phyloP scores from a whole-genome alignment of 352 stramenopile species.

The Globisporangium heterothallicum region DNA sequence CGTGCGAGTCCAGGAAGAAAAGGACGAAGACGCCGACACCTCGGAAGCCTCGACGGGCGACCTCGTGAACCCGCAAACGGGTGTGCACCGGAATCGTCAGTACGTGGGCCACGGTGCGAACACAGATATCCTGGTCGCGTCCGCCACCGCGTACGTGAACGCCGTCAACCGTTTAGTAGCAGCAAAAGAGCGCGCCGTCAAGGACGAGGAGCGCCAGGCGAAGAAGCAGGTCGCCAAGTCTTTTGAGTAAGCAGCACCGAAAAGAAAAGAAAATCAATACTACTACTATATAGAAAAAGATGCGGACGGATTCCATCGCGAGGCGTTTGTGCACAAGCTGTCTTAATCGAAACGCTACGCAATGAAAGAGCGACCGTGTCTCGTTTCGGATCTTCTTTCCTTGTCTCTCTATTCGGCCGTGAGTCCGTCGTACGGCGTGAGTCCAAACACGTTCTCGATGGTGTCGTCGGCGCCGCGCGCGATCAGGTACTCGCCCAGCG shows the following conservation, averaged over 20 bases:
- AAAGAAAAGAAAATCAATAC: too few relatives aligned
- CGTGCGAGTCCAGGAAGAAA: conserved; percentile 73
- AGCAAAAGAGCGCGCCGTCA: conserved; percentile 42
- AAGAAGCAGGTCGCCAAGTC: conserved; percentile 18
- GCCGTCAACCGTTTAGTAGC: conserved; percentile 83
- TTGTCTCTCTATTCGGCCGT: conserved; percentile 34
- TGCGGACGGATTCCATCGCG: too few relatives aligned
- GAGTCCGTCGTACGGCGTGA: conserved; percentile 92
- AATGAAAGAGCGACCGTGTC: too few relatives aligned
- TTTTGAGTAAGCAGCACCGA: conserved; percentile 24
- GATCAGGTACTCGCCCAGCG: conserved; percentile 91
- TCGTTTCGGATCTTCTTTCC: not conserved
- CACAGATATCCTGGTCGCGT: conserved; percentile 87
- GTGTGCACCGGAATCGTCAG: conserved; percentile 68
- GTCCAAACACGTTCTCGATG: conserved; percentile 90
- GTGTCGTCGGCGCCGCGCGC: conserved; percentile 90
- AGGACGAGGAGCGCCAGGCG: conserved; percentile 14
- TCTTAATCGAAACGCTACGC: too few relatives aligned
- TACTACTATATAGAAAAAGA: too few relatives aligned
- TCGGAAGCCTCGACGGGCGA: conserved; percentile 30
- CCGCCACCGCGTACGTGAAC: conserved; percentile 85
- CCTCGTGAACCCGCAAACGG: conserved; percentile 86
- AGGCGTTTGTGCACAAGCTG: too few relatives aligned
- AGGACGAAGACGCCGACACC: conserved; percentile 25
- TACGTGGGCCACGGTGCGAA: conserved; percentile 88